Base-by-base conservation (phyloP, 116 monocot species). In the Posidonia oceanica region DNA sequence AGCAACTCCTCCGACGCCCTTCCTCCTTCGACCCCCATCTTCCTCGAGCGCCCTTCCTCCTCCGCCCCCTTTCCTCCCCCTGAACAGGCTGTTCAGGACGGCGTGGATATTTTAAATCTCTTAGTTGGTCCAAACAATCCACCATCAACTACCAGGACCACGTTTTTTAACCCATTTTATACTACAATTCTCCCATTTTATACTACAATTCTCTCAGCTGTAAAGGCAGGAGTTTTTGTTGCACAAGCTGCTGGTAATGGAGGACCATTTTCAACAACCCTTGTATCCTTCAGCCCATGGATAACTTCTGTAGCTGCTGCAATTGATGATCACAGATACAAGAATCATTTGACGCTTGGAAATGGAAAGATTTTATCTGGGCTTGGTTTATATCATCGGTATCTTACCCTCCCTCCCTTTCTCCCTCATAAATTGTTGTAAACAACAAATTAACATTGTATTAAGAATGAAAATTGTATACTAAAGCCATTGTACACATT, bases 201-300 rank as follows among this genome's bases (percentile, higher is more conserved):
- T 83, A 89, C 29, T 29, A 1, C 91, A 13, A 91, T 96, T 76
- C 88, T 96, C 68, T 88, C 96, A 37, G 91, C 96, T 66, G 96
- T 96, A 59, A 96, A 89, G 77, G 89, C 96, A 59, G 96, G 91
- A 68, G 91, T 96, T 12, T 96, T 96, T 83, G 96, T 96, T 79
- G 91, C 85, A 56, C 96, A 96, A 74, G 91, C 96, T 57, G 96
- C 83, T 68, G 91, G 91, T 58, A 96, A 96, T 77, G 96, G 91
- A 66, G 96, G 96, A 14, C 96, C 91, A 58, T 91, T 91, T 75
- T 83, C 91, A 0, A 96, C 91, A 77, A 89, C 96, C 3, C 67
- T 96, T 72, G 89, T 96, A 23, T 96, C 96, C 37, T 96, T 89
- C 77, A 96, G 96, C 73, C 96, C 96, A 21, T 96, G 96, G 96